Base-by-base conservation (phyloP, 1,139 yeast genomes). In the Yamadazyma conglobata region DNA sequence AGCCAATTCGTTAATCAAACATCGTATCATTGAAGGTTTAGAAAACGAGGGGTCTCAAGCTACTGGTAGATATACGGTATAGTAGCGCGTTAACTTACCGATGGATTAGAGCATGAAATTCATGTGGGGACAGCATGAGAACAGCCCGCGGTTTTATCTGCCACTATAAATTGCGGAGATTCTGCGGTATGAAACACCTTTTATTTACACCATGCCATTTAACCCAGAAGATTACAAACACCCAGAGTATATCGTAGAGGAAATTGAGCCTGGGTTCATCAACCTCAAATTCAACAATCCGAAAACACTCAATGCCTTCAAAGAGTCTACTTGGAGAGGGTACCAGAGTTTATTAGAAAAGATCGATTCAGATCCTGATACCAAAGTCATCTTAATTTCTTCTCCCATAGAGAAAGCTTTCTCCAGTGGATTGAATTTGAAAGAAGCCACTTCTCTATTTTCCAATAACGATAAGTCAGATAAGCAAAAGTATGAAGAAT, bases 271-370 rank as follows among this genome's bases (percentile, higher is more conserved):
- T 5, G 78, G 75, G 2, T 71, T 82, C 16, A 63, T 70, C 20
- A 82, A 78, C 37, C 70, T 84, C 20, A 72, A 77, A 48, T 61
- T 79, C 52, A 77, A 82, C 57, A 76, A 85, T 34, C 84, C 88
- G 6, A 60, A 68, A 43, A 58, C 64, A 3, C 61, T 77, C 40
- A 84, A 84, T 48, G 79, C 89, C 0, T 77, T 77, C 47, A 60
- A 70, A 33, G 70, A 67, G 34, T 56, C 54, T 34, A 60, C 58
- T 24, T 82, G 85, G 81, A 54, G 60, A 25, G 78, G 77, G 37
- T 82, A 74, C 50, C 61, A 68, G 24, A 60, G 55, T 10, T 60
- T 81, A 11, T 65, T 84, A 38, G 53, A 54, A 19, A 47, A 51
- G 27, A 64, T 84, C 19, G 77, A 74, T 34, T 35, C 43, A 3